Evolutionary conservation across 2,329 filamentous ascomycete genomes (phyloP).

Genomic region (Neofusicoccum parvum): DNA sequence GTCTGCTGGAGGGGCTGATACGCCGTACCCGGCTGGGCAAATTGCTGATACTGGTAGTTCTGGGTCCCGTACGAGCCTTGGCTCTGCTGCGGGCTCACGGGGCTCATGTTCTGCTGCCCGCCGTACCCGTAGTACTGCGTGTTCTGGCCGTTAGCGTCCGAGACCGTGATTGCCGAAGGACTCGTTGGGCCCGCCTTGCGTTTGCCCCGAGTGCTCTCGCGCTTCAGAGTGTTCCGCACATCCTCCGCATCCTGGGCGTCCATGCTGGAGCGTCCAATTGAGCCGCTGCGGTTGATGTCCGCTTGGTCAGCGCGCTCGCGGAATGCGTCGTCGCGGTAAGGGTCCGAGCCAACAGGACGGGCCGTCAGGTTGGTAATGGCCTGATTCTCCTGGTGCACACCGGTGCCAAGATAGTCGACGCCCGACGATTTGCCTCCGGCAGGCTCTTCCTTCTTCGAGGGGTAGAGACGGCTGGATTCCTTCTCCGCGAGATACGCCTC

Average conservation of each 20-base stretch:
- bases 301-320: not conserved
- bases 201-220: slow-evolving; percentile 49
- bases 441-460: slow-evolving; percentile 42
- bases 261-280: slow-evolving; percentile 40
- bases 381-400: slow-evolving; percentile 34
- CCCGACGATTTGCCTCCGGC: slow-evolving; percentile 31
- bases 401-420: slow-evolving; percentile 36
- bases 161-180: slow-evolving; percentile 13
- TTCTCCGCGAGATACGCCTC: slow-evolving; percentile 46
- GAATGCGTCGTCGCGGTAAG: slow-evolving; percentile 43
- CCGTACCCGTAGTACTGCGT: slow-evolving; percentile 9
- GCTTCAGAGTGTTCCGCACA: slow-evolving; percentile 47
- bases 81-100: slow-evolving; percentile 16
- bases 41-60: slow-evolving; percentile 1
- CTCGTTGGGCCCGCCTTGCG: slow-evolving; percentile 33
- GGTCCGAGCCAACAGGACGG: slow-evolving; percentile 46
- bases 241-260: slow-evolving; percentile 49
- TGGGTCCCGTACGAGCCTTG: slow-evolving; percentile 4
- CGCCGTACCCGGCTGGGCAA: not conserved
- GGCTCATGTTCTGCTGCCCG: slow-evolving; percentile 4
- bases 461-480: slow-evolving; percentile 67
- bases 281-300: slow-evolving; percentile 31
- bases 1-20: not conserved
- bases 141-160: not conserved
- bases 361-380: slow-evolving; percentile 49